Evolutionary conservation across 2,329 filamentous ascomycete genomes (phyloP), one percentile per base, ranked within the genome.

Genomic region (Cercospora zeae-maydis): DNA sequence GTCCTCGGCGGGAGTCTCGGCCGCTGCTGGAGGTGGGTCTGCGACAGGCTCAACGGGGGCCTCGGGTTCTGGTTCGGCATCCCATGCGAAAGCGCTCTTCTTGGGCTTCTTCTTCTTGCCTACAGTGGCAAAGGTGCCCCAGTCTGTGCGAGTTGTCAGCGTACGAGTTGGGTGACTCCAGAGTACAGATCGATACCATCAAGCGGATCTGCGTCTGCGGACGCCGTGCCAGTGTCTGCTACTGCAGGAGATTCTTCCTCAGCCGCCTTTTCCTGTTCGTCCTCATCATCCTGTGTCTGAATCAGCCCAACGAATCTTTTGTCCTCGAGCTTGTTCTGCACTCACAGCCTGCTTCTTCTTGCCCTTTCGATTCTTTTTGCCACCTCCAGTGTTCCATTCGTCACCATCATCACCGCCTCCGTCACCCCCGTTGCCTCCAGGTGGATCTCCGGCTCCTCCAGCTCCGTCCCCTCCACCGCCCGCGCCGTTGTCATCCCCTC

Each of bases 311-410:
- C 9, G 27, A 31, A 49, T 27, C 65, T 69, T 70, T 13, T 76
- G 67, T 68, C 67, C 72, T 13, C 66, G 63, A 61, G 70, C 72
- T 67, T 75, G 76, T 34, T 8, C 8, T 70, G 55, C 56, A 47
- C 33, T 27, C 33, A 53, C 30, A 51, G 47, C 37, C 33, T 59
- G 39, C 14, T 76, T 78, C 70, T 78, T 77, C 67, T 78, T 78
- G 68, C 77, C 76, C 65, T 77, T 77, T 62, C 75, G 74, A 24
- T 74, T 75, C 66, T 78, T 79, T 58, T 75, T 75, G 11, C 69
- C 68, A 8, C 70, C 69, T 21, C 62, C 70, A 61, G 62, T 68
- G 67, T 67, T 73, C 67, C 69, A 74, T 34, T 77, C 75, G 34
- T 78, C 77, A 10, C 73, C 75, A 36, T 74, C 73, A 4, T 72